Conservation (phyloP, 495 filamentous ascomycete genomes). For the Podospora bellae-mahoneyi region DNA sequence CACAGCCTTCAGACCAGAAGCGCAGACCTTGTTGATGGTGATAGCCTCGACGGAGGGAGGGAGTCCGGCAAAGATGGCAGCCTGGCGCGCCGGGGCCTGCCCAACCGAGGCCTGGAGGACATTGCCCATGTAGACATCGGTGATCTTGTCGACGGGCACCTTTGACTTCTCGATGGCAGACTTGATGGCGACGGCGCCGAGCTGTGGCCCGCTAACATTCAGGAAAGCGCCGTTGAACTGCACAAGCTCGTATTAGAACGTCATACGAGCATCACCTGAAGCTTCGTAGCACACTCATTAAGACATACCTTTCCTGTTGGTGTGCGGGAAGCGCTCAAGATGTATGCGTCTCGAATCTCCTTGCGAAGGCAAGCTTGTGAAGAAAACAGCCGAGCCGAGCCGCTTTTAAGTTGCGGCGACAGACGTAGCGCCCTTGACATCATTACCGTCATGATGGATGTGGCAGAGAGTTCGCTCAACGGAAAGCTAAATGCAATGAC, state of each 20-base stretch:
- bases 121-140: conserved; percentile 95
- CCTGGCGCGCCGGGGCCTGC: conserved; percentile 90
- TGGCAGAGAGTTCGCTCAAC: not conserved
- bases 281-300: not conserved
- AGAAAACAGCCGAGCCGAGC: conserved; percentile 61
- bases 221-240: conserved; percentile 92
- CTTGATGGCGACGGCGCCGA: conserved; percentile 85
- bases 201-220: conserved; percentile 75
- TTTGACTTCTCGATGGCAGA: conserved; percentile 79
- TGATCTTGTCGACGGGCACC: conserved; percentile 71
- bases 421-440: conserved; percentile 26
- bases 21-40: conserved; percentile 97
- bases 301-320: conserved; percentile 74
- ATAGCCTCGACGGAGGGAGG: conserved; percentile 72
- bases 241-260: not conserved
- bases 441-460: not conserved
- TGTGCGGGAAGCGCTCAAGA: conserved; percentile 81
- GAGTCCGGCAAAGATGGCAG: conserved; percentile 82
- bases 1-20: conserved; percentile 90
- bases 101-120: conserved; percentile 82
- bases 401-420: conserved; percentile 18
- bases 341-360: conserved; percentile 86
- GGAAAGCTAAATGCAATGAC: not conserved
- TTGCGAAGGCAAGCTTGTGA: conserved; percentile 53
- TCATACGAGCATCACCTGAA: not conserved